Conservation (phyloP, 1,284 basidiomycete species). For the Irpex rosettiformis region DNA sequence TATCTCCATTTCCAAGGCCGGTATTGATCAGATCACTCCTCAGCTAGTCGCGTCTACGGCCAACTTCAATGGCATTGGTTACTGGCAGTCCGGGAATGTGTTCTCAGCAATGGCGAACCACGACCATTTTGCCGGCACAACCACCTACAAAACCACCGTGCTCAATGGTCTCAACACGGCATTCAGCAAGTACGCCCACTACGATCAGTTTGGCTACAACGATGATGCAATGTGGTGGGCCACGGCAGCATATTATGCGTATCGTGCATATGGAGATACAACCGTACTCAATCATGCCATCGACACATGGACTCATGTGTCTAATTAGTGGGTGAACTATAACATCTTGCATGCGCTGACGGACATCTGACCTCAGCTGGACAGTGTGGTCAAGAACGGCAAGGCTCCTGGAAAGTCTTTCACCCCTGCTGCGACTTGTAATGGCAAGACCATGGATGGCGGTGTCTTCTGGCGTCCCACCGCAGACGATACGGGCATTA, state of each 20-base stretch:
- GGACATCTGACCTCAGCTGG: no score
- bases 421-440: not conserved
- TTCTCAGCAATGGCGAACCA: not conserved
- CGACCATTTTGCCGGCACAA: not conserved
- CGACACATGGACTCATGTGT: conserved; percentile 46
- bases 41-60: not conserved
- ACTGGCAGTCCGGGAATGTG: not conserved
- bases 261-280: conserved; percentile 41
- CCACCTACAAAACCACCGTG: conserved; percentile 27
- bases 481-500: conserved; percentile 35
- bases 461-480: conserved; percentile 32
- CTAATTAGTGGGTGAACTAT: conserved; percentile 43
- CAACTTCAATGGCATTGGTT: not conserved
- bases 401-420: not conserved
- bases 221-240: conserved; percentile 55
- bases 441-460: not conserved
- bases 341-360: no score
- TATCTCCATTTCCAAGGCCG: not conserved
- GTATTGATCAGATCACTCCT: not conserved
- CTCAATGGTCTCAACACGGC: conserved; percentile 39
- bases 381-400: not conserved
- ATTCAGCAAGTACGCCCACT: conserved; percentile 34
- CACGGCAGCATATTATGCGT: conserved; percentile 44
- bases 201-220: conserved; percentile 42
- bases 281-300: conserved; percentile 40